Conservation (phyloP, 2,329 filamentous ascomycete genomes). For the Rhynchosporium agropyri region DNA sequence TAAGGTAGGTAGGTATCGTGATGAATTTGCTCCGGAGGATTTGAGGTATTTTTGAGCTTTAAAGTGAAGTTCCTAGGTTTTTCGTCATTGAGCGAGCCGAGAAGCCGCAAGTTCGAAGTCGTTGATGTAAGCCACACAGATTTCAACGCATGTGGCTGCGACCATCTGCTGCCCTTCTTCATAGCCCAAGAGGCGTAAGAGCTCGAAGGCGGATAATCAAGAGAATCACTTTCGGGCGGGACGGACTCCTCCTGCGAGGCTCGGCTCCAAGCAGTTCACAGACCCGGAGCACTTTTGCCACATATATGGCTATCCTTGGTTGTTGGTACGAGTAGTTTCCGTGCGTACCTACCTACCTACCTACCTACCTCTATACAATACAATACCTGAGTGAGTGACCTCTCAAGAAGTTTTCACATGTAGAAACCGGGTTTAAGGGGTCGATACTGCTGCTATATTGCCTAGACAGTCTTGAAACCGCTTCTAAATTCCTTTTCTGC, state of each 20-base stretch:
- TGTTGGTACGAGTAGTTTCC: too few relatives aligned
- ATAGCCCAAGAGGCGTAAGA: too few relatives aligned
- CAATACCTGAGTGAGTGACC: too few relatives aligned
- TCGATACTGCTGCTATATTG: background rate
- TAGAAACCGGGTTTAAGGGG: background rate
- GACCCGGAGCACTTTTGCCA: too few relatives aligned
- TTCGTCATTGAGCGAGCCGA: background rate
- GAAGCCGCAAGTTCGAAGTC: background rate
- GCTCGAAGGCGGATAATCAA: background rate
- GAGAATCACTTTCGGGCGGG: background rate
- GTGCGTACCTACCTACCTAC: too few relatives aligned
- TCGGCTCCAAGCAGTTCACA: too few relatives aligned
- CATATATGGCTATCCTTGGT: too few relatives aligned
- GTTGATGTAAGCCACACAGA: background rate
- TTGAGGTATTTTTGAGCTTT: background rate
- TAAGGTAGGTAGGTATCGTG: background rate
- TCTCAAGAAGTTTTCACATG: too few relatives aligned
- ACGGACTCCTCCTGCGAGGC: too few relatives aligned
- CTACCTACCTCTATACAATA: too few relatives aligned
- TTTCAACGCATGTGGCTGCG: background rate
- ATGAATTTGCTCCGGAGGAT: background rate
- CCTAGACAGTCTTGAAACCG: background rate
- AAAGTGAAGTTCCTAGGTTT: background rate
- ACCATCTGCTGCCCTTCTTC: background rate
- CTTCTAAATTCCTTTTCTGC: background rate